Evolutionary conservation across 2,329 filamentous ascomycete genomes (phyloP).

Genomic region (Fonsecaea pedrosoi): DNA sequence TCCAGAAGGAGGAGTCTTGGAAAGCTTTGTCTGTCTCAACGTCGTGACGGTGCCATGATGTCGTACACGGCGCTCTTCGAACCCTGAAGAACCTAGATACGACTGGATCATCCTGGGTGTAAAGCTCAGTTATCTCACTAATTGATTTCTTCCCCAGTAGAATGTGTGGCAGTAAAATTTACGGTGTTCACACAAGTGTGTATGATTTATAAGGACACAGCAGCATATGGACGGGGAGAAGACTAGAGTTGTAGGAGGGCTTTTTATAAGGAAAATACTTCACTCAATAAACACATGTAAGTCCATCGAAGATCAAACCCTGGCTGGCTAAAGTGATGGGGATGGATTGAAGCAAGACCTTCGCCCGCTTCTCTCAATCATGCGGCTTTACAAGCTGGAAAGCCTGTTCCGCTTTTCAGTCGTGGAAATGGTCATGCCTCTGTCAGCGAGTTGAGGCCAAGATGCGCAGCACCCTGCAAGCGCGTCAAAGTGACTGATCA

Average conservation of each 20-base stretch:
- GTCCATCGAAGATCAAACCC: not conserved
- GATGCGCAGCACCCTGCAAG: conserved; percentile 7
- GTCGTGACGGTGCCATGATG: not conserved
- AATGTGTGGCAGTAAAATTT: not conserved
- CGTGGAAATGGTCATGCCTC: conserved; percentile 10
- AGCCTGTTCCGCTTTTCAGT: conserved; percentile 6
- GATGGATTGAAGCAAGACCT: not conserved
- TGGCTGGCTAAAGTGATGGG: not conserved
- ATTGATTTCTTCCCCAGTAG: not conserved
- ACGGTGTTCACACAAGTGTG: not conserved
- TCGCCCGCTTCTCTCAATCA: not conserved
- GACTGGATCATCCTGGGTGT: conserved; percentile 7
- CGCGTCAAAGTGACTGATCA: conserved; percentile 1
- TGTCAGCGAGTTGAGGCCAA: conserved; percentile 22
- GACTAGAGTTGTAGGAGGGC: not conserved
- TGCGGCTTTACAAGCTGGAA: not conserved
- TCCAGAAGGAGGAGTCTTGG: conserved; percentile 2
- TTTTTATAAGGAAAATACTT: not conserved
- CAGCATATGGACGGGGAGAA: not conserved
- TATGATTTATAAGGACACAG: not conserved
- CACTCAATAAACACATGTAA: not conserved
- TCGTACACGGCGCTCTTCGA: not conserved
- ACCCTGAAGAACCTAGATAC: not conserved
- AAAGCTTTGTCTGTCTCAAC: not conserved
- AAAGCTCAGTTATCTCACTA: not conserved